Evolutionary conservation across 371 early-diverging fungal species (phyloP), one percentile per base, ranked within the genome.

Genomic region (Mortierella sp.): DNA sequence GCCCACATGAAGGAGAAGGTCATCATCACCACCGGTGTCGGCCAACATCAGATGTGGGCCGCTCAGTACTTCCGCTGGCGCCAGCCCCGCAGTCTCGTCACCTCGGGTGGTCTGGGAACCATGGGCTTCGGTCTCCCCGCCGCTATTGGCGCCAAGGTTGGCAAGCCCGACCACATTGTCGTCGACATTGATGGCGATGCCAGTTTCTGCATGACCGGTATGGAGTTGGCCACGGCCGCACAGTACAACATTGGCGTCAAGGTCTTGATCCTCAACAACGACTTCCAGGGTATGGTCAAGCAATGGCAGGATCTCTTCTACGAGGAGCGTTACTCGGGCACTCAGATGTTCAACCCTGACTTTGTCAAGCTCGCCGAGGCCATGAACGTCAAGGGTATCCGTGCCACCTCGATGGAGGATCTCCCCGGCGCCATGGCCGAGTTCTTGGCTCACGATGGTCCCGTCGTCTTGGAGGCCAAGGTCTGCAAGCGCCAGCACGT

Each of bases 241-340:
- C 97, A 98, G 90, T 98, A 94, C 92, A 95, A 98, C 87, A 97
- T 99, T 89, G 96, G 95, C 54, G 98, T 98, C 89, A 99, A 99
- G 93, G 97, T 96, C 48, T 88, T 99, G 44, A 89, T 99, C 75
- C 88, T 99, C 44, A 98, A 99, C 92, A 99, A 99, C 90, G 97
- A 97, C 75, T 99, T 98, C 97, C 99, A 99, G 89, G 99, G 99
- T 58, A 98, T 98, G 99, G 98, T 98, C 81, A 97, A 97, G 91
- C 99, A 99, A 90, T 98, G 99, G 99, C 98, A 98, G 89, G 98
- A 98, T 89, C 92, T 99, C 73, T 99, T 98, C 88, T 99, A 98
- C 84, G 96, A 97, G 84, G 93, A 97, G 89, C 93, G 99, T 63
- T 97, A 97, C 88, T 97, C 97, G 35, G 97, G 95, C 43, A 98